phyloP scores from a whole-genome alignment of 2,329 filamentous ascomycete species.

The Graphiopsis chlorocephala region DNA sequence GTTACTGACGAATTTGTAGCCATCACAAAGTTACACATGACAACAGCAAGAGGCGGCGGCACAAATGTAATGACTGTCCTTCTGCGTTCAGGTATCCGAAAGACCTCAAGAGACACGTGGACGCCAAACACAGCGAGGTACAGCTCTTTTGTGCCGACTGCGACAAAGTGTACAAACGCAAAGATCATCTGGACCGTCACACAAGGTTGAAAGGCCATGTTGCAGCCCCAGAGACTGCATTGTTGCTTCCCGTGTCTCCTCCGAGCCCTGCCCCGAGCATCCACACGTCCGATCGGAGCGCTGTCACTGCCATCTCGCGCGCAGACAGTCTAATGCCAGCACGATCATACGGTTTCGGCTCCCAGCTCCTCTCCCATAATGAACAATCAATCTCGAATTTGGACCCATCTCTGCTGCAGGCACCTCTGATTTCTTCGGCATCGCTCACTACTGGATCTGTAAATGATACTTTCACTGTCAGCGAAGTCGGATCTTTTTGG shows the following conservation, averaged over 20 bases:
- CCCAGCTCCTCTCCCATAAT: not conserved
- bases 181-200: not conserved
- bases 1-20: not conserved
- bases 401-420: not conserved
- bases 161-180: not conserved
- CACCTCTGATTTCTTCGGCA: not conserved
- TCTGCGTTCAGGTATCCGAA: not conserved
- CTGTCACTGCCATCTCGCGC: not conserved
- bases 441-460: not conserved
- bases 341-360: not conserved
- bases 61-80: not conserved
- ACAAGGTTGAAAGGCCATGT: not conserved
- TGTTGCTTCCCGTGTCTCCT: not conserved
- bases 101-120: not conserved
- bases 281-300: not conserved
- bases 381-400: not conserved
- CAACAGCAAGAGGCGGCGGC: too few species aligned
- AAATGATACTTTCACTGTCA: not conserved
- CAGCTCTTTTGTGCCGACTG: not conserved
- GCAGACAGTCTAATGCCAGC: not conserved
- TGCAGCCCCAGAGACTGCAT: not conserved
- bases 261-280: not conserved
- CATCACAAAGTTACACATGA: not conserved
- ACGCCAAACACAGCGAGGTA: not conserved
- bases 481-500: not conserved